Percentiles rank a stretch among this genome's conserved stretches.
phyloP scores from a whole-genome alignment of 768 basidiomycete genomes.

The Daedaleopsis sinensis region DNA sequence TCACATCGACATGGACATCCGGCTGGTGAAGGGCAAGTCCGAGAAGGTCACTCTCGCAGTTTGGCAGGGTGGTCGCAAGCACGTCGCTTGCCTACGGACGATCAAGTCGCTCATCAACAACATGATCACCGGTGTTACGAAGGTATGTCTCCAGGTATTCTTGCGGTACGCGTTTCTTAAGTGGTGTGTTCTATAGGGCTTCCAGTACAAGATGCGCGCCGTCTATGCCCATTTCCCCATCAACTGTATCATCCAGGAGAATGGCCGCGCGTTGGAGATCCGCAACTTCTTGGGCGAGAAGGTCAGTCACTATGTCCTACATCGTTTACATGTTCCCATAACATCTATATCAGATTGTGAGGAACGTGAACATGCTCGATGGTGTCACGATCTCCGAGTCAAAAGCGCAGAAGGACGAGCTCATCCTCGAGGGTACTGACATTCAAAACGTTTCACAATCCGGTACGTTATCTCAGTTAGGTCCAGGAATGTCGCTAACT shows the following conservation, averaged over 20 bases:
- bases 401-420: conserved; percentile 91
- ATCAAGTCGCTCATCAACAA: conserved; percentile 95
- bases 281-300: conserved; percentile 96
- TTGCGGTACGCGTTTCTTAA: neutral
- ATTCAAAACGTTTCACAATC: conserved; percentile 98
- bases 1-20: conserved; percentile 94
- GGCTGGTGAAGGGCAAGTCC: conserved; percentile 76
- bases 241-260: conserved; percentile 92
- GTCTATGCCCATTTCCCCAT: conserved; percentile 99
- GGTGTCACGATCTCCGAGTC: conserved; percentile 88
- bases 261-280: conserved; percentile 77
- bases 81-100: conserved; percentile 96
- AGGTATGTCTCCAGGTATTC: conserved; percentile 48
- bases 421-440: conserved; percentile 93
- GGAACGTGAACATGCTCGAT: conserved; percentile 88
- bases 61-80: conserved; percentile 98
- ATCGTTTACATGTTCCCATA: neutral
- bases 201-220: conserved; percentile 99
- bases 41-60: conserved; percentile 88
- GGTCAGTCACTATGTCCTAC: conserved; percentile 44
- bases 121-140: conserved; percentile 97
- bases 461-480: conserved; percentile 46
- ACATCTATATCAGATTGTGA: conserved; percentile 64
- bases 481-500: conserved; percentile 9
- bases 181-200: conserved; percentile 62